Conservation (phyloP, 139 green algal genomes). For the Edaphochlamys debaryana region DNA sequence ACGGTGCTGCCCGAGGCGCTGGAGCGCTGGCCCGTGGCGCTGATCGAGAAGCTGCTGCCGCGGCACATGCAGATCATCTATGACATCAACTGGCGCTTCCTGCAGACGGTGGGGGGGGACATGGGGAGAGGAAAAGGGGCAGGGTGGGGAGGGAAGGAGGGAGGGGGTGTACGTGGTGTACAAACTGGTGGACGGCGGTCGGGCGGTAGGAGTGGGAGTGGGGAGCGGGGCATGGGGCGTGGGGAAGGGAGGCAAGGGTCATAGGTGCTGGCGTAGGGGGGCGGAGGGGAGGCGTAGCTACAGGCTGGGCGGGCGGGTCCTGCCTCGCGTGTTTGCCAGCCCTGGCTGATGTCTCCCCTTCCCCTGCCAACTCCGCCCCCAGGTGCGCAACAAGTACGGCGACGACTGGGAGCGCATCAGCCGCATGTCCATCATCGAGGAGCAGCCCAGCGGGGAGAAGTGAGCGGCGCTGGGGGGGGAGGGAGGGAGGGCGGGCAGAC, state of each 20-base stretch:
- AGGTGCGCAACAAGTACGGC: conserved; percentile 80
- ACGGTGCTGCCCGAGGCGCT: conserved; percentile 98
- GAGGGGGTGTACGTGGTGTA: too few relatives aligned
- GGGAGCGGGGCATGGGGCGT: too few relatives aligned
- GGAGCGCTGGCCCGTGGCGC: conserved; percentile 93
- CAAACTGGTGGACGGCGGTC: too few relatives aligned
- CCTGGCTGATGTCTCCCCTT: neutral
- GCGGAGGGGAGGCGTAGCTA: too few relatives aligned
- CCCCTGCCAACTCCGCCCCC: neutral
- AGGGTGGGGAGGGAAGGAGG: neutral
- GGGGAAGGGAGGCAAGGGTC: too few relatives aligned
- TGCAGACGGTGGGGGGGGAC: conserved; percentile 83
- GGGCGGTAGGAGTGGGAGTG: too few relatives aligned
- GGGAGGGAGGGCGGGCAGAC: too few relatives aligned
- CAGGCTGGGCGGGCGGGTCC: too few relatives aligned
- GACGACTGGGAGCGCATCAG: conserved; percentile 89
- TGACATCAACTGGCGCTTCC: conserved; percentile 98
- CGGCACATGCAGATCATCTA: conserved; percentile 99
- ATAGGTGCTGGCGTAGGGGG: too few relatives aligned
- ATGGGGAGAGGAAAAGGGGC: too few relatives aligned
- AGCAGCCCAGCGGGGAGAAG: conserved; percentile 78
- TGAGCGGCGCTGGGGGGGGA: conserved; percentile 30
- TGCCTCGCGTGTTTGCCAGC: too few relatives aligned
- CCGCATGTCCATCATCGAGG: conserved; percentile 97
- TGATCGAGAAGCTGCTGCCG: conserved; percentile 97